Percentiles rank a stretch among this genome's conserved stretches.
Evolutionary conservation across 177 flowering plant species (phyloP).

Genomic region (Telopea speciosissima): DNA sequence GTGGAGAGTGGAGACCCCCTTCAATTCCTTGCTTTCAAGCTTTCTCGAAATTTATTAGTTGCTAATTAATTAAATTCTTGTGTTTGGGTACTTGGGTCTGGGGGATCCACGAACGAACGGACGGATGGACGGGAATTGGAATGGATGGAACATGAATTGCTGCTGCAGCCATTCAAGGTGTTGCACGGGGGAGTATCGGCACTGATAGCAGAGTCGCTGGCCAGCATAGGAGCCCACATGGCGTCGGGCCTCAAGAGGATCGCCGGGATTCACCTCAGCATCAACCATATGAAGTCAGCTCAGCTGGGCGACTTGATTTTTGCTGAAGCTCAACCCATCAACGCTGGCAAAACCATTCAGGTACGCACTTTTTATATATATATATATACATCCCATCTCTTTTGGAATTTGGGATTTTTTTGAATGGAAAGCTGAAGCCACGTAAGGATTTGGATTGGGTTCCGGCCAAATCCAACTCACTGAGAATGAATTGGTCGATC

Average conservation of each 20-base stretch:
- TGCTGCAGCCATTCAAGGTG: conserved; percentile 78
- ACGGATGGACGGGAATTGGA: neutral
- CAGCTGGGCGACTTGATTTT: conserved; percentile 54
- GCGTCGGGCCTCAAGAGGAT: conserved; percentile 72
- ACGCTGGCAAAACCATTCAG: conserved; percentile 71
- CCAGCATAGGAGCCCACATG: conserved; percentile 86
- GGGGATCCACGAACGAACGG: neutral
- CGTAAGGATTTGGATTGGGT: too few relatives aligned
- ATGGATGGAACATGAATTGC: too few relatives aligned
- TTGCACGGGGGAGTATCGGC: conserved; percentile 96
- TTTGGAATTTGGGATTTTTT: too few relatives aligned
- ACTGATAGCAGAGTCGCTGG: conserved; percentile 67
- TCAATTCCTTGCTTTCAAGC: neutral
- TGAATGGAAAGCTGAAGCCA: too few relatives aligned
- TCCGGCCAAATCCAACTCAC: too few relatives aligned
- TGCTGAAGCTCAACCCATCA: conserved; percentile 67
- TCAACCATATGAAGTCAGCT: conserved; percentile 68
- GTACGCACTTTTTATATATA: too few relatives aligned
- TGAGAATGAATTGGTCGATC: too few relatives aligned
- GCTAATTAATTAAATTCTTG: too few relatives aligned
- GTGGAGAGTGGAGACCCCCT: neutral
- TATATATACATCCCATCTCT: too few relatives aligned
- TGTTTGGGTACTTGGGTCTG: too few relatives aligned
- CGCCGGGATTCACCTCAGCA: conserved; percentile 84
- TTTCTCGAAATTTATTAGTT: neutral